A percentile compares a stretch with the other conserved stretches of the same genome.
These are phyloP conservation scores for Parietaria judaica DNA, from an alignment of 306 rosid species.

Conservation along the genomic window DNA sequence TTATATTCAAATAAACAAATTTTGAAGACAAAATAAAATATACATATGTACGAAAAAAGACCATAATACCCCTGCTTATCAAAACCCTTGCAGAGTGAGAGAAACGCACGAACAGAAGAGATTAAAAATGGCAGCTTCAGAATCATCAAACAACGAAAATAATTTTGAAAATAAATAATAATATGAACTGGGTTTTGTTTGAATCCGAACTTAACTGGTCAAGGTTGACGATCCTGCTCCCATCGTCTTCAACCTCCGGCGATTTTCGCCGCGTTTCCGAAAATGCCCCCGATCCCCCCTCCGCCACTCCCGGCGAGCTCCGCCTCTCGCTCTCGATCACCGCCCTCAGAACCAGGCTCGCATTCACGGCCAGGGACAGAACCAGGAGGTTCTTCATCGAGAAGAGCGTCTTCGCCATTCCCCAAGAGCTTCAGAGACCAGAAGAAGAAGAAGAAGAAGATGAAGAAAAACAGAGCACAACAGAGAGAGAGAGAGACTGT, in stretches of 20 bases:
- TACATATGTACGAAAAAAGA: background rate
- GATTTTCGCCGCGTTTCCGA: constrained; percentile 16
- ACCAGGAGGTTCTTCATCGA: constrained; percentile 46
- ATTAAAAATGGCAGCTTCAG: background rate
- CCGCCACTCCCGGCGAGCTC: constrained; percentile 25
- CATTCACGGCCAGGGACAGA: constrained; percentile 62
- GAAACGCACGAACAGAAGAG: background rate
- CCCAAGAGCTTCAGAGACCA: background rate
- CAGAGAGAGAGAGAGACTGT: background rate
- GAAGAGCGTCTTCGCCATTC: constrained; percentile 30
- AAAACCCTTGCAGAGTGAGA: background rate
- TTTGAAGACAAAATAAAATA: too few species aligned
- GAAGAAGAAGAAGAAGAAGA: background rate
- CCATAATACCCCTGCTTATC: constrained; percentile 5
- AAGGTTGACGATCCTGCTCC: constrained; percentile 46
- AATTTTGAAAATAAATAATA: background rate
- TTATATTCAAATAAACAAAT: too few species aligned
- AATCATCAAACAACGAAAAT: background rate
- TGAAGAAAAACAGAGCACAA: constrained; percentile 2
- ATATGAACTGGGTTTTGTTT: background rate
- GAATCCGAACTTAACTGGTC: constrained; percentile 55
- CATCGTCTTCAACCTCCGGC: constrained; percentile 21
- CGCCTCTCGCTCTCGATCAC: constrained; percentile 23
- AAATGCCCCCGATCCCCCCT: constrained; percentile 21
- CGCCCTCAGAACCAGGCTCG: constrained; percentile 41